Conservation (phyloP, 2,329 filamentous ascomycete genomes). For the Sarocladium kiliense region DNA sequence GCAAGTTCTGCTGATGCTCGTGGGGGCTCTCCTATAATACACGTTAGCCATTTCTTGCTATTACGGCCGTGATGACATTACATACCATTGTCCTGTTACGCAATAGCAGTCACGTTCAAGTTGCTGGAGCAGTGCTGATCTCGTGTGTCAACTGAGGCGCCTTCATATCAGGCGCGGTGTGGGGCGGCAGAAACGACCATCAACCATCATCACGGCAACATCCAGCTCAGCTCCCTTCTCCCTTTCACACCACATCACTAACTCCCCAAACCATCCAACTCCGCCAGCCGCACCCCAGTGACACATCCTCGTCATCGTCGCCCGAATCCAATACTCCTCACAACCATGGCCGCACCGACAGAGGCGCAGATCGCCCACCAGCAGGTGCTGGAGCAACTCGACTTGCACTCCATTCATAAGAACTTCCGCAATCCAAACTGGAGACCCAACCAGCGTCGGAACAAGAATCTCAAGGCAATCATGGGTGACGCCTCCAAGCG, state of each 20-base stretch:
- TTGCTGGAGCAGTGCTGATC: not conserved
- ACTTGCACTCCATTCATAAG: conserved; percentile 81
- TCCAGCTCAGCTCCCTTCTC: not conserved
- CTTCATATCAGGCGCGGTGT: conserved; percentile 1
- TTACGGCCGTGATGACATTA: not conserved
- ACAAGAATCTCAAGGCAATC: conserved; percentile 98
- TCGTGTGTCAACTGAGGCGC: not conserved
- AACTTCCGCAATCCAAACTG: conserved; percentile 86
- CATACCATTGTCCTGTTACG: not conserved
- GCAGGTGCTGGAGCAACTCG: conserved; percentile 81
- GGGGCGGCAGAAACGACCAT: conserved; percentile 4
- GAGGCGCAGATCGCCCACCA: conserved; percentile 78
- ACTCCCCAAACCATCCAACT: not conserved
- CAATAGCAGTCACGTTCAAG: not conserved
- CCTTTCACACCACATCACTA: not conserved
- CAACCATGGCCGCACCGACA: conserved; percentile 58
- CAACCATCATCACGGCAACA: not conserved
- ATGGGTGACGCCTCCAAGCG: conserved; percentile 82
- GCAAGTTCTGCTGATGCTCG: conserved; percentile 91
- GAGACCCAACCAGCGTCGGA: conserved; percentile 90
- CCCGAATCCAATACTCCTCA: too few species aligned
- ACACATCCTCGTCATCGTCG: too few species aligned
- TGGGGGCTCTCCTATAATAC: conserved; percentile 77
- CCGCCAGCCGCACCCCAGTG: too few species aligned
- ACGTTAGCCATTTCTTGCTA: not conserved